Base-by-base conservation (phyloP, 371 early-diverging fungal species). In the Apophysomyces variabilis region DNA sequence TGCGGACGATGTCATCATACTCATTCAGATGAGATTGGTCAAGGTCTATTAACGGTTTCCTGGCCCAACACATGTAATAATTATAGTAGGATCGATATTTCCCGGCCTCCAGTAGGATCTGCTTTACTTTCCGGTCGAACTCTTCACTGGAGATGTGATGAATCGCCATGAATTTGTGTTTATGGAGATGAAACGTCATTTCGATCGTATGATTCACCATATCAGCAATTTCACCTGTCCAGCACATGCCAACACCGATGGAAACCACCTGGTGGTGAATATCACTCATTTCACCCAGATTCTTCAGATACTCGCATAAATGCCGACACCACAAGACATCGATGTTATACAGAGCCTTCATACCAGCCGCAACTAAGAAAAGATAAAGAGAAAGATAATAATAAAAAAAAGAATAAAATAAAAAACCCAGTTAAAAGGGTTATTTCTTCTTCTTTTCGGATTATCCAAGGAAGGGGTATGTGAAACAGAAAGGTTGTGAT, bases 11-110 rank as follows among this genome's bases (percentile, higher is more conserved):
- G 35, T 44, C 35, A 26, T 26, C 32, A 38, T 38, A 16, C 37
- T n/a, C 32, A 36, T 14, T n/a, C 16, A 14, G 14, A 26, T 35
- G 54, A 57, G n/a, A 9, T 14, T 26, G 60, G 32, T 65, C 57
- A 7, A 63, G 65, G 11, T 64, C 67, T 16, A 66, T 45, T 5
- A 78, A 54, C 11, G 75, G 66, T 39, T 76, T 82, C 41, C 83
- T 65, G 4, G 71, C 79, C 83, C 83, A 79, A 16, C 69, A 68
- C 60, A 71, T 64, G 39, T 76, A 68, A 61, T 78, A 79, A 21
- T 76, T 68, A 16, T 69, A 62, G 50, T 60, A 78, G 4, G 80
- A 74, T 5, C 64, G 67, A 32, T 72, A 38, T 11, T 54, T 7
- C 7, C 57, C 50, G 26, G 65, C 62, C 39, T 80, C 72, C 2